Conservation (phyloP, 257 asterid genomes). For the Agastache rugosa region DNA sequence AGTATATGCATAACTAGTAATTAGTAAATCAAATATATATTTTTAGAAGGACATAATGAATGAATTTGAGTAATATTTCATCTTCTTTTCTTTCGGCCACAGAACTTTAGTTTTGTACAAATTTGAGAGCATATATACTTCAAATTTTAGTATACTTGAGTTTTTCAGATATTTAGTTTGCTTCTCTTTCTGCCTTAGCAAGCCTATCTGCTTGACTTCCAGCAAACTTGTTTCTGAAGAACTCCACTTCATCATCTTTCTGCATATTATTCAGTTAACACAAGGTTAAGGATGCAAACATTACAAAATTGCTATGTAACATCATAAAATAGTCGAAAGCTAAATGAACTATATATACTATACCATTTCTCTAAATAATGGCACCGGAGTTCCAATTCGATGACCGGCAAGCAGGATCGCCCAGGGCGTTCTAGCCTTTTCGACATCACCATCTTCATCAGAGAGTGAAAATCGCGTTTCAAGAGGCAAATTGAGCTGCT, state of each 20-base stretch:
- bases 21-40: too few relatives aligned
- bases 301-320: not conserved
- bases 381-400: slow-evolving; percentile 70
- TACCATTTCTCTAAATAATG: slow-evolving; percentile 80
- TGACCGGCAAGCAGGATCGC: slow-evolving; percentile 77
- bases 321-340: not conserved
- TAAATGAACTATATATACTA: not conserved
- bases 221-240: slow-evolving; percentile 58
- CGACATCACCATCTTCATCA: slow-evolving; percentile 63
- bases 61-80: too few relatives aligned
- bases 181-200: slow-evolving; percentile 62
- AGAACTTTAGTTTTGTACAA: too few relatives aligned
- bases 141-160: slow-evolving; percentile 58
- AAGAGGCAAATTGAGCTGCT: slow-evolving; percentile 78
- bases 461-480: slow-evolving; percentile 61
- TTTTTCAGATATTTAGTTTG: slow-evolving; percentile 54
- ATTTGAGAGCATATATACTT: slow-evolving; percentile 37
- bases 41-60: too few relatives aligned
- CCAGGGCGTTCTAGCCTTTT: slow-evolving; percentile 76
- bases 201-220: slow-evolving; percentile 92
- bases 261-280: slow-evolving; percentile 42
- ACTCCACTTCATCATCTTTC: slow-evolving; percentile 71
- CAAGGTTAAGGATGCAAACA: slow-evolving; percentile 22
- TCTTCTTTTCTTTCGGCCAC: too few relatives aligned
- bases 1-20: too few relatives aligned